Base-by-base conservation (phyloP, 371 early-diverging fungal species). In the Mucor lusitanicus region DNA sequence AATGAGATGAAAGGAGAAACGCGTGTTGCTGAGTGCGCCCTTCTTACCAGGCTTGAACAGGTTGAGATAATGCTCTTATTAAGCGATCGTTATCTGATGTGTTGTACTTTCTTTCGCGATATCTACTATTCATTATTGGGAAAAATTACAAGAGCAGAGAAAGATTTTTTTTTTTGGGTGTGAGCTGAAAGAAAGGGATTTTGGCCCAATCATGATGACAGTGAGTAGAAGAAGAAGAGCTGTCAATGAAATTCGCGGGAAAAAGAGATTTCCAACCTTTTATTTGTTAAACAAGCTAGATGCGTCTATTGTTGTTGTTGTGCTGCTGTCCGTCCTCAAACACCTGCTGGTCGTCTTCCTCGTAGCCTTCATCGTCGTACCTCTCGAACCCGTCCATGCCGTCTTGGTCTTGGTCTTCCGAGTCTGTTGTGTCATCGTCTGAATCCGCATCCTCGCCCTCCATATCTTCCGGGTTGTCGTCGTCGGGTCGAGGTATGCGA, bases 31-130 rank as follows among this genome's bases (percentile, higher is more conserved):
- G 11, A 53, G 12, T 53, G n/a, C 25, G 25, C 13, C 25, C 1
- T 9, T 53, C 13, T 68, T 76, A 80, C 83, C 83, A 82, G 11
- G 83, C 76, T 70, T 82, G 83, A 7, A 82, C 83, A 42, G 83
- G 83, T 61, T 82, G 83, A 15, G 80, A 76, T n/a, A 82, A 55
- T n/a, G 78, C 78, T 40, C 80, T 69, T 58, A 69, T 69, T 53
- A 82, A 71, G 25, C 83, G 80, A 50, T 82, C 83, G 59, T 82
- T 79, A 21, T 82, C 80, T 39, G 78, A 74, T 5, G 78, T 72
- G 40, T 76, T 80, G 56, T 80, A 82, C 40, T 81, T 81, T 63
- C 82, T 61, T 58, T 81, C 82, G 44, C 82, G 82, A 60, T 79
- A 75, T 60, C 79, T 68, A 59, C 73, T 70, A 12, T 70, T 81